Evolutionary conservation across 768 basidiomycete genomes (phyloP).

Genomic region (Suillus plorans): DNA sequence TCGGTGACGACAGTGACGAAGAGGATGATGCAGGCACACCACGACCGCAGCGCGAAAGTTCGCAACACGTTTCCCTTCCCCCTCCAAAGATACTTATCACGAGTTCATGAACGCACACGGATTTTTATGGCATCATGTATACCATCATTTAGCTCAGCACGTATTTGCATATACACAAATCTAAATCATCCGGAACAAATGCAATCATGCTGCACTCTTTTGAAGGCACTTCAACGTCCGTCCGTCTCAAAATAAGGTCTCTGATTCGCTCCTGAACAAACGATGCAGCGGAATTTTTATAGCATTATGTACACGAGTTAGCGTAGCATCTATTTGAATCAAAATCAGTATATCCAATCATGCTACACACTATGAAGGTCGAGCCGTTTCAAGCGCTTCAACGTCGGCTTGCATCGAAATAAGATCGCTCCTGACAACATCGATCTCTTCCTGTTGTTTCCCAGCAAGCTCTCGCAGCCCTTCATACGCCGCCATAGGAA

Average conservation of each 20-base stretch:
- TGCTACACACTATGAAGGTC: neutral
- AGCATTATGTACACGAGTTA: constrained; percentile 28
- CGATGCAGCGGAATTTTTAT: constrained; percentile 16
- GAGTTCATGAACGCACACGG: constrained; percentile 18
- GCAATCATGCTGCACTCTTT: neutral
- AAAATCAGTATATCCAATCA: neutral
- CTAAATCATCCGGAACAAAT: neutral
- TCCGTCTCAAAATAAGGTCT: neutral
- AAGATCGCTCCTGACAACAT: constrained; percentile 39
- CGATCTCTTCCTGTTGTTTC: constrained; percentile 46
- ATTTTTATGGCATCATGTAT: constrained; percentile 29
- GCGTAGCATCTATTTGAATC: constrained; percentile 14
- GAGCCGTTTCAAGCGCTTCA: neutral
- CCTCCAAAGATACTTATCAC: constrained; percentile 29
- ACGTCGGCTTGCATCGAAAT: neutral
- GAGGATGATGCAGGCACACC: constrained; percentile 36
- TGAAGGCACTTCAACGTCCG: neutral
- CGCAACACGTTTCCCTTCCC: constrained; percentile 14
- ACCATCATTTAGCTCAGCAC: constrained; percentile 18
- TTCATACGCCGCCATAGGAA: constrained; percentile 50
- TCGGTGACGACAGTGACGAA: constrained; percentile 63
- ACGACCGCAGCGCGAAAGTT: constrained; percentile 8
- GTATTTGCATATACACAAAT: neutral
- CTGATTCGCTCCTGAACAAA: neutral
- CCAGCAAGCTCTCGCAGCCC: constrained; percentile 42